These are phyloP conservation scores for Grosmannia clavigera DNA, from an alignment of 2,329 filamentous ascomycete genomes.

Conservation along the genomic window DNA sequence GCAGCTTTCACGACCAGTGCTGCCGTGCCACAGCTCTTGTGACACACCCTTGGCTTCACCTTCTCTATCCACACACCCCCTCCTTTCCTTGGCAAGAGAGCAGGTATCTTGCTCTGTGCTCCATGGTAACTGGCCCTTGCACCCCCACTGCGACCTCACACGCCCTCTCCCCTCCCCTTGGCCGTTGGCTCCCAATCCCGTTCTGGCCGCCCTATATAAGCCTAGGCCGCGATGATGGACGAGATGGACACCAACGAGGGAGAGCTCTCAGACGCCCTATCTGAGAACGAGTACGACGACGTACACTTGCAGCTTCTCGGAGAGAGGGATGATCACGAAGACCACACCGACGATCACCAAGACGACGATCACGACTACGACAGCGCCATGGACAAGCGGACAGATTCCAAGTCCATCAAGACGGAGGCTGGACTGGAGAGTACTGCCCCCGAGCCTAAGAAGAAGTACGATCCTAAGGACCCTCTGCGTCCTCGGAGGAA, in stretches of 20 bases:
- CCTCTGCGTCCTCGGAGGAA: conserved; percentile 80
- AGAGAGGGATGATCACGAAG: conserved; percentile 24
- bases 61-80: neutral
- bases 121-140: neutral
- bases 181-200: conserved; percentile 1
- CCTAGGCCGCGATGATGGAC: conserved; percentile 42
- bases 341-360: conserved; percentile 44
- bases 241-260: conserved; percentile 38
- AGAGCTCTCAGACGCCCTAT: conserved; percentile 46
- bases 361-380: conserved; percentile 41
- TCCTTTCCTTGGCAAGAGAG: neutral
- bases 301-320: conserved; percentile 27
- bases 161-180: neutral
- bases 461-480: conserved; percentile 75
- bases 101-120: no score
- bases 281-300: conserved; percentile 45
- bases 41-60: neutral
- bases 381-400: conserved; percentile 38
- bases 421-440: conserved; percentile 5
- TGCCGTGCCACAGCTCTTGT: conserved; percentile 8
- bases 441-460: conserved; percentile 38
- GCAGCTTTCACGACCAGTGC: neutral
- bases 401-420: conserved; percentile 25
- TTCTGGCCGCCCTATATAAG: conserved; percentile 30
- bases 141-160: neutral